These are phyloP conservation scores for Ochetophila trinervis DNA, from an alignment of 306 rosid genomes.

Conservation along the genomic window DNA sequence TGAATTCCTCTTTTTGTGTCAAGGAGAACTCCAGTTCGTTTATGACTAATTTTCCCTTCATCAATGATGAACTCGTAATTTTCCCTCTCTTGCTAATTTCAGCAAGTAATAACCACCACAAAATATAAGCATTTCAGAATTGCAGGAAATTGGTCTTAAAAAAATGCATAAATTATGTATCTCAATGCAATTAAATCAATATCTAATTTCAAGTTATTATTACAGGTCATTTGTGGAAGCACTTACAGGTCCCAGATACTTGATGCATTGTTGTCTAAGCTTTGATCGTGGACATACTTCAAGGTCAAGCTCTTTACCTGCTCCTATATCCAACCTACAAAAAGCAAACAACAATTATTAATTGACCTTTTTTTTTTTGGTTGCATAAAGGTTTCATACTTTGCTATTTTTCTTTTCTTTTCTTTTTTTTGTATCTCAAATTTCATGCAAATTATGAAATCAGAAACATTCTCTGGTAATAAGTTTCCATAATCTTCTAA, in stretches of 20 bases:
- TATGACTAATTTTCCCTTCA: constrained; percentile 60
- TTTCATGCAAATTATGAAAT: too few species aligned
- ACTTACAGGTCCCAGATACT: constrained; percentile 93
- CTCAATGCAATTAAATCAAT: background rate
- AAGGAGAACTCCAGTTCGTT: constrained; percentile 57
- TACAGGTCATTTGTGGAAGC: constrained; percentile 14
- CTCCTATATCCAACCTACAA: constrained; percentile 81
- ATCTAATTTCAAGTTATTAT: background rate
- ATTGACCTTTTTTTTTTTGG: background rate
- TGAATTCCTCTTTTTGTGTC: constrained; percentile 43
- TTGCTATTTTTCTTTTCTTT: background rate
- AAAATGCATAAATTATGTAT: background rate
- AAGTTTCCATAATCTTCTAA: too few species aligned
- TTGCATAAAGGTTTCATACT: background rate
- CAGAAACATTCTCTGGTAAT: too few species aligned
- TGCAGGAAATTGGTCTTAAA: constrained; percentile 7
- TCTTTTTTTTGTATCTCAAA: too few species aligned
- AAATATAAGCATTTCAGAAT: constrained; percentile 16
- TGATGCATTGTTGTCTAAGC: constrained; percentile 76
- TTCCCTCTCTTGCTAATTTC: constrained; percentile 71
- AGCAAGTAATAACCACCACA: constrained; percentile 1
- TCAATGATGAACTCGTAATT: constrained; percentile 52
- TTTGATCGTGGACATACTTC: constrained; percentile 53
- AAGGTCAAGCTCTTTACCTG: constrained; percentile 70
- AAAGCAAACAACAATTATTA: background rate